Percentiles rank a stretch among this genome's conserved stretches.
Conservation (phyloP, 2,329 filamentous ascomycete species). For the Xylariaceae sp. region DNA sequence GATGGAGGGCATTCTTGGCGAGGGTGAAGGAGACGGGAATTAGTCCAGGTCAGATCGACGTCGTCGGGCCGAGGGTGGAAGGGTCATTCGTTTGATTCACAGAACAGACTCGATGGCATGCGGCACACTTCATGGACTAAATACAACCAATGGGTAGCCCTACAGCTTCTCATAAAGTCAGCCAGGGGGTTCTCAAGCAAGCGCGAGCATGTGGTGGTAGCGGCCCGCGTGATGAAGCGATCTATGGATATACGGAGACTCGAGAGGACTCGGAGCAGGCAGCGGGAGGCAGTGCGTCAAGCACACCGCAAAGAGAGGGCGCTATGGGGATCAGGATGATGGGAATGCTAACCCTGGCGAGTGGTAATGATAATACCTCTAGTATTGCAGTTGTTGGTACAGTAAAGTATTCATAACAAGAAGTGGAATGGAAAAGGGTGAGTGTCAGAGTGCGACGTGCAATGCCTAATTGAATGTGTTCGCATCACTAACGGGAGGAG, state of each 20-base stretch:
- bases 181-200: conserved; percentile 3
- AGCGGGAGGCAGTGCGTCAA: not conserved
- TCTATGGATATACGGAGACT: not conserved
- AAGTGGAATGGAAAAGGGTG: not conserved
- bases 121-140: conserved; percentile 4
- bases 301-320: conserved; percentile 4
- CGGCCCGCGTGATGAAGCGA: conserved; percentile 1
- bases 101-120: conserved; percentile 6
- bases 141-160: not conserved
- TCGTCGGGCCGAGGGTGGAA: conserved; percentile 15
- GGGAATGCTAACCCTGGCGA: not conserved
- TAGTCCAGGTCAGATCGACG: not conserved
- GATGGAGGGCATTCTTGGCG: conserved; percentile 54
- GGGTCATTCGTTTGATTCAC: conserved; percentile 15
- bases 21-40: conserved; percentile 4
- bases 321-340: conserved; percentile 14
- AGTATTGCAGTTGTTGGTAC: not conserved
- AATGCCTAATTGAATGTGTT: not conserved
- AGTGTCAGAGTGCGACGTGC: not conserved
- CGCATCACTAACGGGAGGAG: not conserved
- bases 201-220: conserved; percentile 5
- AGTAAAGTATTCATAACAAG: not conserved
- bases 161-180: not conserved
- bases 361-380: not conserved
- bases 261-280: not conserved